Evolutionary conservation across 345 rosid genomes (phyloP).

Genomic region (Ceriops tagal): DNA sequence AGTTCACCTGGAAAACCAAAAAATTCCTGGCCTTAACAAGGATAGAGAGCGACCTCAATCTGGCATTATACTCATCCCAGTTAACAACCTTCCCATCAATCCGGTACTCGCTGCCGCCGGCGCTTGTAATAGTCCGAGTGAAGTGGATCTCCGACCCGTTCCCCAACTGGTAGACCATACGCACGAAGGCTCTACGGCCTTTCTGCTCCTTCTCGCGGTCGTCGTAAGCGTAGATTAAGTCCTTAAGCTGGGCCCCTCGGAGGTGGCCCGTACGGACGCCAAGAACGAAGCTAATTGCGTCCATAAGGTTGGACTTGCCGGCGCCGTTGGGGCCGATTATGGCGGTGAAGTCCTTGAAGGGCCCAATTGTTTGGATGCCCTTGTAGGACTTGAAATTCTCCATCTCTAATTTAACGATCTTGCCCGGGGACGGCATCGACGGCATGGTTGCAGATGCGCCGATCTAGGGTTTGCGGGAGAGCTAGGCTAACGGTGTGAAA

Average conservation of each 20-base stretch:
- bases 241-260: constrained; percentile 94
- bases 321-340: constrained; percentile 98
- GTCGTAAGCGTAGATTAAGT: constrained; percentile 87
- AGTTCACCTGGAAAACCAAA: constrained; percentile 83
- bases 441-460: constrained; percentile 48
- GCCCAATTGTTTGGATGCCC: constrained; percentile 79
- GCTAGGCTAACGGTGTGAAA: background rate
- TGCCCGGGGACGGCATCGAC: constrained; percentile 57
- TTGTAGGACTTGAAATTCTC: constrained; percentile 98
- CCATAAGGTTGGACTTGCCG: constrained; percentile 97
- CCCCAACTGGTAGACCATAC: constrained; percentile 65
- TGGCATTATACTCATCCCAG: constrained; percentile 81
- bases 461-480: constrained; percentile 14
- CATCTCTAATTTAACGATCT: constrained; percentile 71
- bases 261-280: constrained; percentile 97
- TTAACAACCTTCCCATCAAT: constrained; percentile 69
- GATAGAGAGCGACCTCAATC: constrained; percentile 75
- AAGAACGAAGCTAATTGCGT: constrained; percentile 95
- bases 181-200: constrained; percentile 81
- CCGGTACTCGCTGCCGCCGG: constrained; percentile 90
- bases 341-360: constrained; percentile 95
- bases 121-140: constrained; percentile 62
- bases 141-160: constrained; percentile 72
- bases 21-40: constrained; percentile 97
- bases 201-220: constrained; percentile 88